phyloP scores from a whole-genome alignment of 805 yeast species.

The Metschnikowia rubicola region DNA sequence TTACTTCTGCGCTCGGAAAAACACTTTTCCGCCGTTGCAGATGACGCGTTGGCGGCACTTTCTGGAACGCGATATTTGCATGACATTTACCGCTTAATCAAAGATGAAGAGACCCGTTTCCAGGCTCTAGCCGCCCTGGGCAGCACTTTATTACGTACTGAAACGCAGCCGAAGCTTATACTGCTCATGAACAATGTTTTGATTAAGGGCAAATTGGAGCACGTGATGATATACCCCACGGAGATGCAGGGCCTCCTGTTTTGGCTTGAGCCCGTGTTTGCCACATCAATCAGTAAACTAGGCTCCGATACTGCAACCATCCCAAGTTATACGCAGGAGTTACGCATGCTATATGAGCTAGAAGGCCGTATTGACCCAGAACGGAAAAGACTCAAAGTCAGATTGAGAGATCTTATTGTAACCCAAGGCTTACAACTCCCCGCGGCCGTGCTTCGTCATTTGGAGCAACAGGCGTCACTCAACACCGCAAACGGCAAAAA shows the following conservation, averaged over 20 bases:
- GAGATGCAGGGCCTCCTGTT: conserved; percentile 54
- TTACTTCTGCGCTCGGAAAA: conserved; percentile 52
- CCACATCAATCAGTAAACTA: not conserved
- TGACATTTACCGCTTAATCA: conserved; percentile 49
- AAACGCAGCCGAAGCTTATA: conserved; percentile 51
- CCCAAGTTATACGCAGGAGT: conserved; percentile 29
- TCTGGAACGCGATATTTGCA: conserved; percentile 54
- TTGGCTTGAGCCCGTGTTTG: conserved; percentile 50
- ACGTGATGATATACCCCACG: conserved; percentile 45
- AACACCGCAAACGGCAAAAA: conserved; percentile 6
- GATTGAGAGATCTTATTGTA: conserved; percentile 45
- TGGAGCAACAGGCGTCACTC: conserved; percentile 13
- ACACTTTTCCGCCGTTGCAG: conserved; percentile 51
- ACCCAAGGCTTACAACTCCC: conserved; percentile 44
- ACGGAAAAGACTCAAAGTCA: conserved; percentile 45
- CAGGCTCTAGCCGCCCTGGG: conserved; percentile 42
- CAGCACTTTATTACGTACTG: conserved; percentile 16
- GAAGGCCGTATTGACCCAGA: conserved; percentile 53
- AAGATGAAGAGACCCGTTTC: conserved; percentile 60
- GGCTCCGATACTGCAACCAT: not conserved
- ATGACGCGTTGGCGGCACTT: conserved; percentile 38
- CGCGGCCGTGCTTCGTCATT: conserved; percentile 15
- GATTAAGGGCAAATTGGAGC: conserved; percentile 53
- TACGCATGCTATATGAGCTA: conserved; percentile 48
- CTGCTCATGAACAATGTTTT: conserved; percentile 57